Evolutionary conservation across 1,284 basidiomycete genomes (phyloP), one percentile per base, ranked within the genome.

Genomic region (Irpex rosettiformis): DNA sequence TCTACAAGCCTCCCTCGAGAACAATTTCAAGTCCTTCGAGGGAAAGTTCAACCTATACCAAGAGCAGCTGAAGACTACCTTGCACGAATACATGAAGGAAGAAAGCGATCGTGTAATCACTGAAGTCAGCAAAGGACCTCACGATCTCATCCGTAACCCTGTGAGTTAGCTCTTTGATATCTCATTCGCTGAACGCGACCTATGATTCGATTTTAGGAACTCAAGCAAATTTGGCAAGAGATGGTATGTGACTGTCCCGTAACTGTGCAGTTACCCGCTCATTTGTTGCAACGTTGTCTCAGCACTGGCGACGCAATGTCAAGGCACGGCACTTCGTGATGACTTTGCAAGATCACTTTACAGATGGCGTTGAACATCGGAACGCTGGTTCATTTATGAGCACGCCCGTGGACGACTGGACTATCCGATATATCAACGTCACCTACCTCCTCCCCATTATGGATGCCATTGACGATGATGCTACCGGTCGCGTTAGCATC

Each of bases 381-480:
- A 48, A 48, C 16, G 52, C 63, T 1, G 30, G 30, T 57, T 61
- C 57, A 57, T 71, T 33, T 73, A 71, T 1, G 58, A 21, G n/a
- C 7, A 7, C 10, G 6, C 62, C 69, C 24, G 55, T 59, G 13
- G 75, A 77, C 54, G 57, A 60, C 0, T 82, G 79, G 80, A 73
- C 78, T 1, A 61, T 78, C 8, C 67, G 72, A 3, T 77, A 76
- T 61, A 72, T 82, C 56, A 76, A 73, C 49, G 65, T 75, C 4
- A 67, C 67, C n/a, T 74, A 75, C 54, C 63, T 79, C 4, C 79
- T 78, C 55, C 71, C 73, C 3, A 74, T 80, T 55, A 61, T 70
- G 8, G 79, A 83, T 60, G 79, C 78, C 0, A 72, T 81, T 22
- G 79, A 81, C 56, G 77, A 79, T 47, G 80, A 82, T 58, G 75